Base-by-base conservation (phyloP, 2,329 filamentous ascomycete genomes). In the Colletotrichum tamarilloi region DNA sequence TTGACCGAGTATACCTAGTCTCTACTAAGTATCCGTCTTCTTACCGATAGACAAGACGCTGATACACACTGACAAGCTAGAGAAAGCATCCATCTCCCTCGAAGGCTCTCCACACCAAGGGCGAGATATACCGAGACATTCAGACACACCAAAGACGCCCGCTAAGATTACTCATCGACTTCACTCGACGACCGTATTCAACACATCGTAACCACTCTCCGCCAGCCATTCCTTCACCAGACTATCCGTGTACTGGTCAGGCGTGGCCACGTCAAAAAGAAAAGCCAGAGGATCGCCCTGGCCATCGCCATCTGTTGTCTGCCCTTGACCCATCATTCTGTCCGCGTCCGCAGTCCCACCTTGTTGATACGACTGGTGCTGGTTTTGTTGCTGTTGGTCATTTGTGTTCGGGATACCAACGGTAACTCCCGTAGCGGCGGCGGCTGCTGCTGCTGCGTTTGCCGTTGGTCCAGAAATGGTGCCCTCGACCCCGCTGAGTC, bases 181-280 rank as follows among this genome's bases (percentile, higher is more conserved):
- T 16, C 19, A 8, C 19, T 63, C 60, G 26, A n/a, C 38, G 3
- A 55, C 32, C 4, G 46, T 35, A 5, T 35, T 35, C n/a, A 53
- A 11, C 6, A 35, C 16, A 53, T 52, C 58, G 11, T 68, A 68
- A 1, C 69, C 69, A 19, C 59, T 72, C 22, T 72, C 52, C 5
- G 35, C 26, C 57, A 60, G 38, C 70, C 66, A 72, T 28, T 72
- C 65, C 24, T 56, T 69, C 19, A 64, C 53, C 2, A 69, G 42
- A 4, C 19, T 55, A n/a, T 72, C 66, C 0, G 69, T 69, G 53
- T 69, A 64, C 59, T 68, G 57, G 16, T 68, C 65, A 16, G 58
- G 58, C n/a, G 35, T 63, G 3, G 52, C 55, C 5, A 38, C 58
- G 14, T 72, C 65, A 5, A 72, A 72, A 5, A 63, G 8, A 38